Base-by-base conservation (phyloP, 805 yeast genomes). In the Ogataea zsoltii region DNA sequence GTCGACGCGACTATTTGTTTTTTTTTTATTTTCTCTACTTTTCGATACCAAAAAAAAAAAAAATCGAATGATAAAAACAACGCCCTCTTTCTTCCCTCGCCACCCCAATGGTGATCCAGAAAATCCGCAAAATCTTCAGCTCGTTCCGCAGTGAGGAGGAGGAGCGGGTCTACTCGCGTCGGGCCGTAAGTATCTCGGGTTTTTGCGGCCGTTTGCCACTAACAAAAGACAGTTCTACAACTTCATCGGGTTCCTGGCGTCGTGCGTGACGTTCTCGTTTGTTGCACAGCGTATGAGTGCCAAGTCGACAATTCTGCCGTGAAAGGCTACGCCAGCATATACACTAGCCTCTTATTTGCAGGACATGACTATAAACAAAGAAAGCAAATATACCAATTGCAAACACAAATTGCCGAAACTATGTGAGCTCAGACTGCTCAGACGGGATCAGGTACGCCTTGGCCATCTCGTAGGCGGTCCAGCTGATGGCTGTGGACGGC, bases 391-490 rank as follows among this genome's bases (percentile, higher is more conserved):
- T 29, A 16, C 16, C 19, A 13, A 28, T 21, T 21, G 9, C 25
- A 9, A 6, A 21, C 7, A 21, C 25, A 9, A 6, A 21, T 5
- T 21, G 25, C 25, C 25, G 5, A 21, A 21, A n/a, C n/a, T n/a
- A n/a, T n/a, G 7, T 21, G 25, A 21, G 25, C 25, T 21, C 25
- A 9, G 7, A 6, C 9, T 21, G 25, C 25, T 21, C 25, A 9
- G 25, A 21, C 25, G 38, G 50, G 16, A 77, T 62, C 58, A 83
- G 67, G 53, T 84, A 74, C 54, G 80, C 83, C 68, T 92, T 92
- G 35, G 97, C 97, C 92, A 91, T 88, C 66, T 92, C 99, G 67
- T 92, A 92, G 21, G 96, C 88, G 1, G 98, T 92, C 98, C 98
- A 92, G 53, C 96, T 83, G 50, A 92, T 90, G 16, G 98, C 98